These are phyloP conservation scores for Picea glauca DNA, from an alignment of 75 land plant species.

Conservation along the genomic window DNA sequence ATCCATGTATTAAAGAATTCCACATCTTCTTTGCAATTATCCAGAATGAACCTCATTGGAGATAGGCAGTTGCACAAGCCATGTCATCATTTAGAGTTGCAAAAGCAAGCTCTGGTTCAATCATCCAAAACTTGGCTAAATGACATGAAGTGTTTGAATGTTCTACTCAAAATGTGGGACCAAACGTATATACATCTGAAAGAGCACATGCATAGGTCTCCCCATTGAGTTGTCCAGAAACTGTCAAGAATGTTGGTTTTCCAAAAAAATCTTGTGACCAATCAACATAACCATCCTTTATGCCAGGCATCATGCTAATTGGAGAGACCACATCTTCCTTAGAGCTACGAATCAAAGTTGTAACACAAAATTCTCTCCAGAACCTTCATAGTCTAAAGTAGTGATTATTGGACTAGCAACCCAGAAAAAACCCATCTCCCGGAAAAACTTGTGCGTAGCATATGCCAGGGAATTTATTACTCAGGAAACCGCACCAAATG, in stretches of 20 bases:
- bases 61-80: slow-evolving; percentile 97
- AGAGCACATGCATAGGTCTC: slow-evolving; percentile 95
- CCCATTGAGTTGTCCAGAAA: slow-evolving; percentile 98
- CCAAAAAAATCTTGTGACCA: slow-evolving; percentile 99
- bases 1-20: slow-evolving; percentile 90
- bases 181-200: slow-evolving; percentile 96
- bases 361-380: slow-evolving; percentile 98
- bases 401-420: slow-evolving; percentile 95
- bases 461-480: slow-evolving; percentile 90
- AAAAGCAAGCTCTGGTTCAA: slow-evolving; percentile 99
- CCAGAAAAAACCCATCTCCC: slow-evolving; percentile 97
- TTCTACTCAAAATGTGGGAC: slow-evolving; percentile 98
- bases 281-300: slow-evolving; percentile 77
- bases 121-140: slow-evolving; percentile 99
- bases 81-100: slow-evolving; percentile 93
- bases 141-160: slow-evolving; percentile 92
- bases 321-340: slow-evolving; percentile 43
- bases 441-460: slow-evolving; percentile 96
- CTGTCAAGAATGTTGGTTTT: slow-evolving; percentile 93
- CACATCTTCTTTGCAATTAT: slow-evolving; percentile 98
- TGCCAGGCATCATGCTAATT: slow-evolving; percentile 59
- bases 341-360: slow-evolving; percentile 80
- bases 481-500: slow-evolving; percentile 95
- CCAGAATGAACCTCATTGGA: slow-evolving; percentile 83
- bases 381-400: slow-evolving; percentile 98